Evolutionary conservation across 2,329 filamentous ascomycete species (phyloP).

Genomic region (Blumeria hordei): DNA sequence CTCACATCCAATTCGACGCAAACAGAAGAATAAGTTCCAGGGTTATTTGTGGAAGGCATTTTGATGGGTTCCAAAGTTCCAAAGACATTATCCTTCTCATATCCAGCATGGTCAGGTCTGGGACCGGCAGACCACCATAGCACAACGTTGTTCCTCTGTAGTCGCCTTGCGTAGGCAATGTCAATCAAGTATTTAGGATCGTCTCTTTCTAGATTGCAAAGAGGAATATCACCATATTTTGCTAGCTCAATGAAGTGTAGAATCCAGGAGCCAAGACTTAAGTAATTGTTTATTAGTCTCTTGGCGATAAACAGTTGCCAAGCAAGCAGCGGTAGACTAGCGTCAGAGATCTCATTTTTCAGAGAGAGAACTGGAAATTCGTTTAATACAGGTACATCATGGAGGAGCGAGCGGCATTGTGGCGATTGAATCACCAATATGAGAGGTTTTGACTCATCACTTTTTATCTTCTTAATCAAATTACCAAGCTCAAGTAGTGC

Average conservation of each 20-base stretch:
- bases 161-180: constrained; percentile 69
- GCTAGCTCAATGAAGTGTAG: constrained; percentile 69
- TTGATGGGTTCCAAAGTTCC: constrained; percentile 64
- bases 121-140: constrained; percentile 88
- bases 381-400: constrained; percentile 62
- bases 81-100: constrained; percentile 76
- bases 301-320: constrained; percentile 84
- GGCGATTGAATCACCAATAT: constrained; percentile 82
- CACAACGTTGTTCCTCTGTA: constrained; percentile 80
- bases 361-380: constrained; percentile 69
- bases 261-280: constrained; percentile 84
- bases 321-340: constrained; percentile 67
- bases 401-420: constrained; percentile 53
- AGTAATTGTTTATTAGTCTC: constrained; percentile 66
- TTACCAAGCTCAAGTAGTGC: constrained; percentile 74
- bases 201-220: constrained; percentile 87
- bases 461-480: constrained; percentile 69
- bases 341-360: constrained; percentile 61
- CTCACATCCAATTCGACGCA: constrained; percentile 88
- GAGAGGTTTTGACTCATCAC: constrained; percentile 56
- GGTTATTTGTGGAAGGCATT: constrained; percentile 84
- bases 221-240: constrained; percentile 74
- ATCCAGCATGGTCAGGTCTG: constrained; percentile 80
- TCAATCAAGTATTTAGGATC: constrained; percentile 92
- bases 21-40: constrained; percentile 82